Percentiles rank a stretch among this genome's conserved stretches.
Evolutionary conservation across 306 rosid genomes (phyloP).

Genomic region (Gastrolobium bilobum): DNA sequence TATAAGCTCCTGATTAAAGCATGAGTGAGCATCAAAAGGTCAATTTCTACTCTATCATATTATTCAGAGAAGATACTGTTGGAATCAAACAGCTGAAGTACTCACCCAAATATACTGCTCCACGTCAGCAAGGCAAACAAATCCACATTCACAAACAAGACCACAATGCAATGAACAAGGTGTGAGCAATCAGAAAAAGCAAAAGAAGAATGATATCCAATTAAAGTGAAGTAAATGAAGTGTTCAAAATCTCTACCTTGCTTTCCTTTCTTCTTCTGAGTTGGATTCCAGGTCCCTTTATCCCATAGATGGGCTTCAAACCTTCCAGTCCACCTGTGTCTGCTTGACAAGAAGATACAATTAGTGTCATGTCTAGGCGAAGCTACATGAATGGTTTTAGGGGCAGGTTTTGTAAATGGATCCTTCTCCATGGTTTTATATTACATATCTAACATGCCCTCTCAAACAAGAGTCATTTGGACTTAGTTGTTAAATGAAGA

Average conservation of each 20-base stretch:
- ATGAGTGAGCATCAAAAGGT: slow-evolving; percentile 3
- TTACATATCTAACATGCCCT: too few relatives aligned
- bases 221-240: not conserved
- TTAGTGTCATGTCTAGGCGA: too few relatives aligned
- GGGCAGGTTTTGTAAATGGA: too few relatives aligned
- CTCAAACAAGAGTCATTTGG: too few relatives aligned
- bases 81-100: slow-evolving; percentile 24
- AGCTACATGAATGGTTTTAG: too few relatives aligned
- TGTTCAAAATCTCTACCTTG: slow-evolving; percentile 67
- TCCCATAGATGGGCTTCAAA: slow-evolving; percentile 97
- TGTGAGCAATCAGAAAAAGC: slow-evolving; percentile 29
- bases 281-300: slow-evolving; percentile 92
- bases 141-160: slow-evolving; percentile 42
- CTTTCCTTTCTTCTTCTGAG: slow-evolving; percentile 94
- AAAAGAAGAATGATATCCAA: not conserved
- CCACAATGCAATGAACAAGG: slow-evolving; percentile 39
- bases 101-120: slow-evolving; percentile 86
- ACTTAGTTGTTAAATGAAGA: too few relatives aligned
- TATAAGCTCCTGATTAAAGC: slow-evolving; percentile 79
- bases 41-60: slow-evolving; percentile 13
- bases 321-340: slow-evolving; percentile 95
- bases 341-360: slow-evolving; percentile 46
- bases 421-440: too few relatives aligned
- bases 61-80: not conserved
- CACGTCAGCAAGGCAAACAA: slow-evolving; percentile 44